phyloP scores from a whole-genome alignment of 805 yeast species.

The Zygosaccharomyces lentus region DNA sequence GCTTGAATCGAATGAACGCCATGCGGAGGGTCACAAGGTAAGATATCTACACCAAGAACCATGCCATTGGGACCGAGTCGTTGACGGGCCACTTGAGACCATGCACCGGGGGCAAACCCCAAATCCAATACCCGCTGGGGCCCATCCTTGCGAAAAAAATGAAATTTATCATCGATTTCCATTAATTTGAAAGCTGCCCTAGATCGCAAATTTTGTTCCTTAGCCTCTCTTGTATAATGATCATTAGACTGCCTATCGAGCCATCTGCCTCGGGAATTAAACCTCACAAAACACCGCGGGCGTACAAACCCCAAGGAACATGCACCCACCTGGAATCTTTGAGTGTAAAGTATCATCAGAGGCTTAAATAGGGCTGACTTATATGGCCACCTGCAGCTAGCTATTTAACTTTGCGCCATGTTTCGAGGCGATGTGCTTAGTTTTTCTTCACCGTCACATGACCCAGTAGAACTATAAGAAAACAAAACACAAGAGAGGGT shows the following conservation, averaged over 20 bases:
- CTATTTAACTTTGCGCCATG: background rate
- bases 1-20: conserved; percentile 86
- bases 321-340: background rate
- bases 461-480: background rate
- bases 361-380: background rate
- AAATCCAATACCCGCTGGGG: conserved; percentile 71
- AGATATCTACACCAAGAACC: conserved; percentile 77
- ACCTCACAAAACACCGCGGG: conserved; percentile 12
- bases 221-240: conserved; percentile 62
- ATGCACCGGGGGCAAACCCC: conserved; percentile 92
- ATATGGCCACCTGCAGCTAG: too few species aligned
- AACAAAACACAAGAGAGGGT: background rate
- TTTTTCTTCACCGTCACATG: background rate
- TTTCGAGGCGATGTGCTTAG: background rate
- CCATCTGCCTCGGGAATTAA: conserved; percentile 62
- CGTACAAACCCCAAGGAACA: background rate
- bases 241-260: conserved; percentile 65
- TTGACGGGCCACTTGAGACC: conserved; percentile 80
- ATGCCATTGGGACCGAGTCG: conserved; percentile 47
- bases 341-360: background rate
- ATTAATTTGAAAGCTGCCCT: conserved; percentile 87
- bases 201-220: conserved; percentile 57
- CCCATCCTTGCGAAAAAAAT: conserved; percentile 45
- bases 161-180: conserved; percentile 65
- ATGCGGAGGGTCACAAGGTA: conserved; percentile 71